Evolutionary conservation across 345 rosid genomes (phyloP).

Genomic region (Eucalyptus erythrocorys): DNA sequence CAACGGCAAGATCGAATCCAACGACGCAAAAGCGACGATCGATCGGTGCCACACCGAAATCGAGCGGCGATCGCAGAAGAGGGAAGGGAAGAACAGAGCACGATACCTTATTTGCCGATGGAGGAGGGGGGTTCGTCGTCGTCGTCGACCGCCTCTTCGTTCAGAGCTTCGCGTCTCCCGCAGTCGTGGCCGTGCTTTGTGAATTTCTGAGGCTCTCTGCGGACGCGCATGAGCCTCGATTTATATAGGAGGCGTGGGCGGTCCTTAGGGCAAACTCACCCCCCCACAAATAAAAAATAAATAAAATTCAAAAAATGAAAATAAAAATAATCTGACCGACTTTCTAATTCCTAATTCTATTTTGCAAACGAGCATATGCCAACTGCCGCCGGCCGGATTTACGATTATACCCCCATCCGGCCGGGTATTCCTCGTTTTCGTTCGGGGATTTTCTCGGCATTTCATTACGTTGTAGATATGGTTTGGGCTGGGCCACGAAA

Average conservation of each 20-base stretch:
- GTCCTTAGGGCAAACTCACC: not conserved
- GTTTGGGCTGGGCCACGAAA: not conserved
- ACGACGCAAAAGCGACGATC: not conserved
- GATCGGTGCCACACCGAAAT: not conserved
- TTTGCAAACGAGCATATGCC: not conserved
- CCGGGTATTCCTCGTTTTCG: not conserved
- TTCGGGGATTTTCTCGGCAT: not conserved
- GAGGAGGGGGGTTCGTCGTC: not conserved
- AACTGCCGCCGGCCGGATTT: not conserved
- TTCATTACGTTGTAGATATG: not conserved
- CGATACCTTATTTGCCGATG: not conserved
- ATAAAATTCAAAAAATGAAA: not conserved
- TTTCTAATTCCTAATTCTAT: not conserved
- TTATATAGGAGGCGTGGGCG: not conserved
- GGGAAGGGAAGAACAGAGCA: not conserved
- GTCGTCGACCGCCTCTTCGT: not conserved
- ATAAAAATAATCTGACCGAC: not conserved
- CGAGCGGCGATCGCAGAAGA: not conserved
- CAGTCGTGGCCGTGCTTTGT: not conserved
- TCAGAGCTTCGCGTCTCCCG: not conserved
- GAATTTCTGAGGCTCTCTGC: not conserved
- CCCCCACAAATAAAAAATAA: not conserved
- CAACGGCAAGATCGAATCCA: not conserved
- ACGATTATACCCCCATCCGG: not conserved
- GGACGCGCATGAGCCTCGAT: not conserved